Evolutionary conservation across 2,329 filamentous ascomycete genomes (phyloP).

Genomic region (Ophiostoma sp.): DNA sequence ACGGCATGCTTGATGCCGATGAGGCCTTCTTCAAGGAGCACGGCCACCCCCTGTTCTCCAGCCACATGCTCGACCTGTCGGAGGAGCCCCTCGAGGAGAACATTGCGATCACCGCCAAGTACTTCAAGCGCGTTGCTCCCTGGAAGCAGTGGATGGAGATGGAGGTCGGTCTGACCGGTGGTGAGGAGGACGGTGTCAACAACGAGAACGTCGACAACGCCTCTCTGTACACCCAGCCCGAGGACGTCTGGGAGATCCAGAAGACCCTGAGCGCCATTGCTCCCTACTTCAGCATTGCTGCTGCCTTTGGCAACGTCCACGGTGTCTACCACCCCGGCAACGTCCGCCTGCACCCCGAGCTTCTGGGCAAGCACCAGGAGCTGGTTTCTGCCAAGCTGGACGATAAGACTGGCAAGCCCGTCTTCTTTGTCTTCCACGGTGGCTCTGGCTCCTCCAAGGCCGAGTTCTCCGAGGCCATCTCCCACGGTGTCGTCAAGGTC

Average conservation of each 20-base stretch:
- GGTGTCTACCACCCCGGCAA: conserved; percentile 79
- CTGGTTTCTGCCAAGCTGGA: conserved; percentile 78
- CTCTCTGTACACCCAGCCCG: conserved; percentile 94
- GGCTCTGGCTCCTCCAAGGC: conserved; percentile 86
- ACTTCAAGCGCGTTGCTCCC: conserved; percentile 88
- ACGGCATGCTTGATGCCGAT: conserved; percentile 91
- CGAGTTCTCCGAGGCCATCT: conserved; percentile 85
- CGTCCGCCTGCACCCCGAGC: conserved; percentile 92
- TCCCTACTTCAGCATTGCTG: conserved; percentile 95
- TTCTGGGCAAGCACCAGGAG: conserved; percentile 93
- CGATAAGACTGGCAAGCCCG: conserved; percentile 74
- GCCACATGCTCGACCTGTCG: conserved; percentile 97
- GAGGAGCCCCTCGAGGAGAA: conserved; percentile 89
- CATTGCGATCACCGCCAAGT: conserved; percentile 84
- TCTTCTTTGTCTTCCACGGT: conserved; percentile 99
- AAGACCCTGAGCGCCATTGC: conserved; percentile 79
- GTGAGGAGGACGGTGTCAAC: conserved; percentile 59
- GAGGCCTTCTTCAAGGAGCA: conserved; percentile 92
- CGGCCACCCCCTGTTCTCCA: conserved; percentile 81
- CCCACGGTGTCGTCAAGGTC: conserved; percentile 96
- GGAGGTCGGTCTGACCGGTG: conserved; percentile 82
- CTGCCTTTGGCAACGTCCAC: conserved; percentile 98
- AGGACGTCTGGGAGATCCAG: conserved; percentile 91
- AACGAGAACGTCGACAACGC: conserved; percentile 97
- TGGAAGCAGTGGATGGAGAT: conserved; percentile 99